These are phyloP conservation scores for Viridothelium virens DNA, from an alignment of 495 filamentous ascomycete genomes.

Conservation along the genomic window DNA sequence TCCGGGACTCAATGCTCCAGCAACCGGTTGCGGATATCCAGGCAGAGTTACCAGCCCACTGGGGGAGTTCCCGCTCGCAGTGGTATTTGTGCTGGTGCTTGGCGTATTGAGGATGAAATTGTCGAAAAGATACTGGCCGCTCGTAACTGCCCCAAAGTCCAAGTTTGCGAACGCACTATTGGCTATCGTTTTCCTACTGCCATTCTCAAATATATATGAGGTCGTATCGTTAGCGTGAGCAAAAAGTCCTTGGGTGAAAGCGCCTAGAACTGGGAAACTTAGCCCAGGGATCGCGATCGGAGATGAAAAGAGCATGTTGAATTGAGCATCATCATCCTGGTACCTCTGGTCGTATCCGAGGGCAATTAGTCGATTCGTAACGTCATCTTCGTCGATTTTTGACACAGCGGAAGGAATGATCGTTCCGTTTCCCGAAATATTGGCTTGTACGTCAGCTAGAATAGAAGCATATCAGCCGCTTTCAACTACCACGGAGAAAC, in stretches of 20 bases:
- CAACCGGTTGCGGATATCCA: neutral
- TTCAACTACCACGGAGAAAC: neutral
- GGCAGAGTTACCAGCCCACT: neutral
- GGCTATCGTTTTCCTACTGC: neutral
- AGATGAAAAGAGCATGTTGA: neutral
- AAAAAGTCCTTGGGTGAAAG: neutral
- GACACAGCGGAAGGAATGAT: neutral
- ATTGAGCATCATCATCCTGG: neutral
- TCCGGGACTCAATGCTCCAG: neutral
- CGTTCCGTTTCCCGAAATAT: neutral
- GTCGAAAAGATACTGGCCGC: neutral
- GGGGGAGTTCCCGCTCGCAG: too few species aligned
- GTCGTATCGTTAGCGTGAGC: neutral
- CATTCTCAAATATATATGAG: neutral
- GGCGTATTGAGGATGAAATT: neutral
- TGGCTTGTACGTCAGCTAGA: neutral
- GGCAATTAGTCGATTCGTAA: neutral
- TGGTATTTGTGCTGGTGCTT: neutral
- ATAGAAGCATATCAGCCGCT: neutral
- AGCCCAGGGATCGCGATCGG: neutral
- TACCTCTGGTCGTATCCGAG: neutral
- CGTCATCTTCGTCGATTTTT: neutral
- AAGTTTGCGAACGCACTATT: neutral
- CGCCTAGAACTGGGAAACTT: neutral
- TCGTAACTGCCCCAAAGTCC: neutral